These are phyloP conservation scores for Globisporangium spiculum DNA, from an alignment of 352 stramenopile species.

Conservation along the genomic window DNA sequence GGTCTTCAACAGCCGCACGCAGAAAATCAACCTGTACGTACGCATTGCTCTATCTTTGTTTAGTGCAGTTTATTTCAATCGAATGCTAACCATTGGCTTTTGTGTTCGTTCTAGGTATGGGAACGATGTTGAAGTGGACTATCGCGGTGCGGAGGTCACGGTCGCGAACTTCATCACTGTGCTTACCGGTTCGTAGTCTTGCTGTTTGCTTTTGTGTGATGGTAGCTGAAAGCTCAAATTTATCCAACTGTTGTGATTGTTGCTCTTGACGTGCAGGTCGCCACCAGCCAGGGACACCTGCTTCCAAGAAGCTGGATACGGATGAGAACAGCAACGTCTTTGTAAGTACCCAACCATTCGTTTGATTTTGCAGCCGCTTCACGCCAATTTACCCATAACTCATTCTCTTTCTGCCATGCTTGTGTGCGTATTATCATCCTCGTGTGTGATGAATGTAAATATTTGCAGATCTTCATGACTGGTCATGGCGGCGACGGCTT, in stretches of 20 bases:
- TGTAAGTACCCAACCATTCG: slow-evolving; percentile 46
- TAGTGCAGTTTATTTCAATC: too few species aligned
- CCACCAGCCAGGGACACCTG: slow-evolving; percentile 85
- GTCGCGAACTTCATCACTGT: slow-evolving; percentile 97
- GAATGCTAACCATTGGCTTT: not conserved
- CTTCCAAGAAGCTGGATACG: slow-evolving; percentile 86
- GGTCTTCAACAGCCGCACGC: slow-evolving; percentile 87
- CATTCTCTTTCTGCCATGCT: not conserved
- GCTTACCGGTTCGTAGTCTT: slow-evolving; percentile 61
- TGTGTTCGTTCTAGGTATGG: slow-evolving; percentile 50
- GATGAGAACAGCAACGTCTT: slow-evolving; percentile 90
- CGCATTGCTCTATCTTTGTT: not conserved
- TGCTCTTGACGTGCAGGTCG: slow-evolving; percentile 42
- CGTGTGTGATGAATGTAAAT: too few species aligned
- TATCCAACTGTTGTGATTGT: not conserved
- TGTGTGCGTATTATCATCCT: not conserved
- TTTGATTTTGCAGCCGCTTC: not conserved
- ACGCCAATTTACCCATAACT: not conserved
- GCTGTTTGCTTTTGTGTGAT: not conserved
- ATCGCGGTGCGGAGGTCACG: slow-evolving; percentile 94
- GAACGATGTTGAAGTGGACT: slow-evolving; percentile 93
- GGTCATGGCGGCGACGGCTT: slow-evolving; percentile 97
- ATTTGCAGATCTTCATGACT: slow-evolving; percentile 82
- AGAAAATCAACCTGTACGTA: slow-evolving; percentile 86
- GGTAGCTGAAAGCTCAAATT: not conserved